Conservation (phyloP, 2,329 filamentous ascomycete genomes). For the Talaromyces piceae region DNA sequence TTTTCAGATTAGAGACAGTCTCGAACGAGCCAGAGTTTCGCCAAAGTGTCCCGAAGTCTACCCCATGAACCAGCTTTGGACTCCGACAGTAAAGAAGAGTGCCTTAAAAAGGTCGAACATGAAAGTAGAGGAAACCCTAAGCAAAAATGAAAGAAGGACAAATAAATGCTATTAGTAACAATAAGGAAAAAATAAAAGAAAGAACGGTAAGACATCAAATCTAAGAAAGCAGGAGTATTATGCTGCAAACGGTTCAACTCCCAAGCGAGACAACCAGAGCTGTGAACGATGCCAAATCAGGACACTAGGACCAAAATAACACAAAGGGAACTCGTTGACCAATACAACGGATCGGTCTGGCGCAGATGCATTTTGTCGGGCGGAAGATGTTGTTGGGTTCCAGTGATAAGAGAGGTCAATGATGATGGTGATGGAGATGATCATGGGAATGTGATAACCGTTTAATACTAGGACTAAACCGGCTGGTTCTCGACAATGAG, state of each 20-base stretch:
- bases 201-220: slow-evolving; percentile 3
- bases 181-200: slow-evolving; percentile 6
- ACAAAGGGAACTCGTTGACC: slow-evolving; percentile 20
- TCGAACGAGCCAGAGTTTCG: not conserved
- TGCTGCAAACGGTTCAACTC: not conserved
- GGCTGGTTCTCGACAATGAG: slow-evolving; percentile 34
- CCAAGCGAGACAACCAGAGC: slow-evolving; percentile 1
- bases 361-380: slow-evolving; percentile 6
- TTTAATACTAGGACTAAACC: slow-evolving; percentile 33
- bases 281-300: slow-evolving; percentile 1
- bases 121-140: not conserved
- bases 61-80: not conserved
- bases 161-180: slow-evolving; percentile 5
- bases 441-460: slow-evolving; percentile 28
- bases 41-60: not conserved
- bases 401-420: not conserved
- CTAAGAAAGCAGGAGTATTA: not conserved
- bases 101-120: not conserved
- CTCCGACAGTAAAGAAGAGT: not conserved
- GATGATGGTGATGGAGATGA: slow-evolving; percentile 7
- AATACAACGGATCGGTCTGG: slow-evolving; percentile 10
- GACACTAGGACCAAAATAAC: slow-evolving; percentile 3
- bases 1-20: not conserved
- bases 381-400: slow-evolving; percentile 9
- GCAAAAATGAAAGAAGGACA: slow-evolving; percentile 1